Evolutionary conservation across 345 rosid species (phyloP), one percentile per base, ranked within the genome.

Genomic region (Erodium maritimum): DNA sequence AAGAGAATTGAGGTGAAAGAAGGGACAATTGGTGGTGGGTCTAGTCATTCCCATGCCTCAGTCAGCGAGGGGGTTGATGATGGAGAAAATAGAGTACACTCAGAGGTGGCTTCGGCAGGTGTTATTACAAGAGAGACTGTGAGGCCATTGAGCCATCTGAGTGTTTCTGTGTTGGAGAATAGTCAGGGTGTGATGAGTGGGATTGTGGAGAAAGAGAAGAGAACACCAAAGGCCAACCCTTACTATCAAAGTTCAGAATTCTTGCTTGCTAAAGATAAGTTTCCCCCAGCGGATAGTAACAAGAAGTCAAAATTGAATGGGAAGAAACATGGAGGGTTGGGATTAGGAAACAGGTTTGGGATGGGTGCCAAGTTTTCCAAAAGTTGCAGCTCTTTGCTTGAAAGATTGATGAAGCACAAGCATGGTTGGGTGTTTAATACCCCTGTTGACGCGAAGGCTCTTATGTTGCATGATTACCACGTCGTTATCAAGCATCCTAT

Each of bases 141-240:
- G 37, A 84, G 91, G 79, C 84, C 96, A 65, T 65, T 81, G 69
- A 82, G 81, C 71, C 96, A 82, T 65, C 70, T 81, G 53, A 83
- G 85, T 58, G 65, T 94, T 65, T 81, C 95, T 0, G 81, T 84
- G 14, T 55, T 87, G 61, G 91, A 85, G 69, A 94, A 85, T 66
- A 82, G 79, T 67, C 95, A 65, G 52, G 89, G 88, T 42, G 48
- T 42, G 18, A 14, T 65, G 23, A 79, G 64, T 55, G 99, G 87
- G 70, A 65, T 51, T 56, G 67, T 82, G 74, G 99, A 94, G 80
- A 94, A 84, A 75, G 99, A 90, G 76, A 94, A 94, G 71, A 80
- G 99, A 53, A 94, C 97, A 10, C 99, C 97, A 0, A 94, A 90
- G 77, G 99, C 99, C 10, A 94, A 94, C 78, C 97, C 85, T 68